These are phyloP conservation scores for Rhodotorula graminis DNA, from an alignment of 768 basidiomycete genomes.

Conservation along the genomic window DNA sequence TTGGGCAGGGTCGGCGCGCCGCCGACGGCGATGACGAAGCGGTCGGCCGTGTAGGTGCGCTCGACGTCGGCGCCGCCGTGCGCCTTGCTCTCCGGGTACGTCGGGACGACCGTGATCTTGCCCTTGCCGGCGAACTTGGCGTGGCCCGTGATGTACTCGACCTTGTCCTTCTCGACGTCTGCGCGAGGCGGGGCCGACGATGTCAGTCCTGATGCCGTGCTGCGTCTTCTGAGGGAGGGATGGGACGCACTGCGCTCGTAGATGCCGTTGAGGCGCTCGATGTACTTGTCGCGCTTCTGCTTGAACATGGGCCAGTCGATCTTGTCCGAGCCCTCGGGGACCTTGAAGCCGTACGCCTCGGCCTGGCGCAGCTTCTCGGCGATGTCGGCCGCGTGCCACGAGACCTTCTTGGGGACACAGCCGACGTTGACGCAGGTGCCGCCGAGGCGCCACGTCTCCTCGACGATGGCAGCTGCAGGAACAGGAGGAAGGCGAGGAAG, in stretches of 20 bases:
- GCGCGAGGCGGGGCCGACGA: too few species aligned
- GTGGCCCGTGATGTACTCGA: slow-evolving; percentile 77
- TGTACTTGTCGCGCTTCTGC: slow-evolving; percentile 90
- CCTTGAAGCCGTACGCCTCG: slow-evolving; percentile 55
- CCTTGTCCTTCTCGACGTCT: slow-evolving; percentile 74
- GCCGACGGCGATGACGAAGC: slow-evolving; percentile 79
- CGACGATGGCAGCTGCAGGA: slow-evolving; percentile 61
- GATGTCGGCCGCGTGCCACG: slow-evolving; percentile 90
- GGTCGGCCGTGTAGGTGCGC: slow-evolving; percentile 69
- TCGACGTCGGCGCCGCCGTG: slow-evolving; percentile 55
- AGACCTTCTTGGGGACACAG: slow-evolving; percentile 93
- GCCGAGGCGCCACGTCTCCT: slow-evolving; percentile 67
- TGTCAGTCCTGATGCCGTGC: too few species aligned
- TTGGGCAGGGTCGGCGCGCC: slow-evolving; percentile 76
- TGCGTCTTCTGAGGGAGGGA: too few species aligned
- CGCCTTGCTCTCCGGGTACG: slow-evolving; percentile 37
- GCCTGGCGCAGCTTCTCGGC: slow-evolving; percentile 72
- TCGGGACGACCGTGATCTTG: slow-evolving; percentile 63
- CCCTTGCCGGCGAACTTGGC: slow-evolving; percentile 67
- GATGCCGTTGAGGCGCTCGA: slow-evolving; percentile 78
- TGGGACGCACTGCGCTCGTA: slow-evolving; percentile 62
- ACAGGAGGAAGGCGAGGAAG: too few species aligned
- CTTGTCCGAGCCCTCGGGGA: slow-evolving; percentile 42
- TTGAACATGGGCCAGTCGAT: slow-evolving; percentile 92
- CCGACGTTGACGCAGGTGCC: slow-evolving; percentile 49